A percentile compares a stretch with the other conserved stretches of the same genome.
These are phyloP conservation scores for Uncinocarpus reesii DNA, from an alignment of 2,329 filamentous ascomycete species.

Conservation along the genomic window DNA sequence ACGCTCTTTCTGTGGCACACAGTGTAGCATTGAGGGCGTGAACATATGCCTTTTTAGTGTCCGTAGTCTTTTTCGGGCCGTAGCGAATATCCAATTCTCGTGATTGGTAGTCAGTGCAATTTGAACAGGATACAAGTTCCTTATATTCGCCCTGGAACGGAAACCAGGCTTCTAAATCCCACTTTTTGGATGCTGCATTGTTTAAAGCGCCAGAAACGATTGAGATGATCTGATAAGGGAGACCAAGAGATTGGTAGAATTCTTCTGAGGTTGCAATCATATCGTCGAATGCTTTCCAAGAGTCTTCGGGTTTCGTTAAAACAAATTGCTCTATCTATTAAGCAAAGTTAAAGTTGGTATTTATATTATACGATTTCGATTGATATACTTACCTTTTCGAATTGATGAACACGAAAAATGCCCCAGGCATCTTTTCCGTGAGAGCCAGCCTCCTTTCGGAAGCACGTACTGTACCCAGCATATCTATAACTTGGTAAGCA, in stretches of 20 bases:
- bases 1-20: slow-evolving; percentile 78
- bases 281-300: slow-evolving; percentile 83
- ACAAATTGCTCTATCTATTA: slow-evolving; percentile 63
- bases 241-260: slow-evolving; percentile 80
- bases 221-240: slow-evolving; percentile 83
- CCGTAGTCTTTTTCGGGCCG: slow-evolving; percentile 75
- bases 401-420: slow-evolving; percentile 95
- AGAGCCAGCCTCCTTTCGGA: slow-evolving; percentile 86
- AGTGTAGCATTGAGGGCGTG: slow-evolving; percentile 86
- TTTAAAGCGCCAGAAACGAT: slow-evolving; percentile 96
- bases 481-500: slow-evolving; percentile 38
- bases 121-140: slow-evolving; percentile 93
- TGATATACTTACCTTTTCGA: slow-evolving; percentile 60
- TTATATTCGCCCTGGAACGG: slow-evolving; percentile 97
- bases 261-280: slow-evolving; percentile 90
- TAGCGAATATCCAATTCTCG: slow-evolving; percentile 87
- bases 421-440: slow-evolving; percentile 94
- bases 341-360: slow-evolving; percentile 14
- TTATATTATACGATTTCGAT: neutral
- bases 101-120: slow-evolving; percentile 97
- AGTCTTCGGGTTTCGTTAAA: slow-evolving; percentile 74
- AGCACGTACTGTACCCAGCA: slow-evolving; percentile 88
- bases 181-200: slow-evolving; percentile 83
- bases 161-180: slow-evolving; percentile 93
- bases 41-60: slow-evolving; percentile 82